Base-by-base conservation (phyloP, 1,284 basidiomycete genomes). In the Coniophora puteana region DNA sequence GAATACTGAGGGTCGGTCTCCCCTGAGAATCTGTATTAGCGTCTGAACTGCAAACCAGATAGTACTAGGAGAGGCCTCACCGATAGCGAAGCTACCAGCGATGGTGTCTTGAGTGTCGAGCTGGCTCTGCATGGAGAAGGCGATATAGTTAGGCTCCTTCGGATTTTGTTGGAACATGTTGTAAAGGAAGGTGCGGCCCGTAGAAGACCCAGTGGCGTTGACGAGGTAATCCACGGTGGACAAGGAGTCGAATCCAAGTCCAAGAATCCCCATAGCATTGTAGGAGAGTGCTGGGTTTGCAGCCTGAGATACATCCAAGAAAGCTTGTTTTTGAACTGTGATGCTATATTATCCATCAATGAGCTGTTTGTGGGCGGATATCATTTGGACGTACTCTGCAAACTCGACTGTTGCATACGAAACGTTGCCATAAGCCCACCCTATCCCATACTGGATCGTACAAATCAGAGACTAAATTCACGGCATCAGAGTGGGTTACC, bases 171-270 rank as follows among this genome's bases (percentile, higher is more conserved):
- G 62, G 59, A 90, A 90, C 32, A 86, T 64, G 52, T 87, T 90
- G 64, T 78, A 83, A 12, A 90, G 70, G 29, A 90, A 54, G 46
- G 76, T 81, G 33, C 83, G 75, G 26, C 87, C 87, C 5, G 72
- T 67, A 3, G 72, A 68, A 4, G 72, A 68, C 21, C 73, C 70
- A 1, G 80, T 76, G 12, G 59, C 53, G 48, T 83, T 85, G 38
- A 89, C 63, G 4, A 67, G 56, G 11, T 66, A 57, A 54, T 89
- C 83, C 34, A 90, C 73, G 27, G 65, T 73, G 3, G 88, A 90
- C 23, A 89, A 72, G 13, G 76, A 76, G 24, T 78, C 80, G 55
- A 90, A 89, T 28, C 88, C 86, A n/a, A 89, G 70, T 13, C 87
- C 87, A 25, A 79, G 61, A 51, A 90, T 78, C n/a, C 88, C 88